Evolutionary conservation across 2,329 filamentous ascomycete species (phyloP), one percentile per base, ranked within the genome.

Genomic region (Sporothrix curviconia): DNA sequence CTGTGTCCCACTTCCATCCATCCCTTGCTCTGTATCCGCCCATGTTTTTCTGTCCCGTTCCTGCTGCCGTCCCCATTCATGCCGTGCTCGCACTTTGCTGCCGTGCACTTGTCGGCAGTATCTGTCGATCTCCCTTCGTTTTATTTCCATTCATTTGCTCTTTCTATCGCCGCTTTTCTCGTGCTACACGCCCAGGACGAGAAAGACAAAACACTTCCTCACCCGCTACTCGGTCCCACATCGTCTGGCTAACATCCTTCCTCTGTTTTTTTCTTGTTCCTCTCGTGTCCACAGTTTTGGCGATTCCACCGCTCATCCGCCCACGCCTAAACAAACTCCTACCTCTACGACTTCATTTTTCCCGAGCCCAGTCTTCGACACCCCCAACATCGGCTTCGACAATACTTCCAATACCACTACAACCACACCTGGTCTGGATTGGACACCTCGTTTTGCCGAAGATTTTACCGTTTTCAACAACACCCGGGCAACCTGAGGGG

Each of bases 391-490:
- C 59, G 74, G 71, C 57, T 76, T 78, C 63, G 71, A 78, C 69
- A 76, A 80, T 60, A 68, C 76, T 54, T 72, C 74, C 63, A 12
- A 40, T 44, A 54, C 60, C 11, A 24, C 55, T 8, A 32, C 56
- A 7, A 50, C 56, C 22, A 61, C 62, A 5, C 59, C 62, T 12
- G 57, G 58, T 7, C 28, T 44, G 34, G 75, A 76, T 63, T 82
- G 79, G 77, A 85, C 82, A 44, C 82, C 82, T 67, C 77, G 76
- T 58, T 85, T 84, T 72, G 81, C 82, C 62, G 81, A 85, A 66
- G 82, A 85, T 62, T 85, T 83, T 65, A 83, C 82, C 61, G 81
- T 85, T 65, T 85, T 85, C 73, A 82, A 83, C 70, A 73, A 77
- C n/a, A 84, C 82, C 8, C 82, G 15, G 82, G 80, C 49, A 81